A percentile compares a stretch with the other conserved stretches of the same genome.
Evolutionary conservation across 2,329 filamentous ascomycete genomes (phyloP).

Genomic region (Xylariaceae sp.): DNA sequence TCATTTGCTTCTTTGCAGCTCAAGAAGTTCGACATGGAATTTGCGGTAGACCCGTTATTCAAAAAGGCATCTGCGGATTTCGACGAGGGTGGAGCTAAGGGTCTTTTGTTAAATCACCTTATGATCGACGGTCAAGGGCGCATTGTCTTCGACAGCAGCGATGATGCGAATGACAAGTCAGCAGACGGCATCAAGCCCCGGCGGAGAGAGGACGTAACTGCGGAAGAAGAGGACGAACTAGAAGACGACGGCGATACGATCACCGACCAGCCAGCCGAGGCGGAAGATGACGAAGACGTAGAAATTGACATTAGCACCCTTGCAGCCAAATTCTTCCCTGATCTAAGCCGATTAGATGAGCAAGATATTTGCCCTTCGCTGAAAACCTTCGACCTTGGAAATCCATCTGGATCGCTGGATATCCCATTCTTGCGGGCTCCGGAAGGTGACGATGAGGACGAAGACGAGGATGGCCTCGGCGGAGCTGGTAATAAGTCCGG

Average conservation of each 20-base stretch:
- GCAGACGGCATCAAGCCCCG: slow-evolving; percentile 48
- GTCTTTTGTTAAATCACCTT: slow-evolving; percentile 92
- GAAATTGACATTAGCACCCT: slow-evolving; percentile 82
- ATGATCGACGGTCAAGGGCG: slow-evolving; percentile 90
- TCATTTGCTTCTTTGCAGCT: slow-evolving; percentile 88
- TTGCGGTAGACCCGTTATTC: slow-evolving; percentile 96
- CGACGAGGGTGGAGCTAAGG: slow-evolving; percentile 96
- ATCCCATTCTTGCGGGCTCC: slow-evolving; percentile 90
- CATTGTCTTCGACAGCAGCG: slow-evolving; percentile 98
- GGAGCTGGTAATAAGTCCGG: slow-evolving; percentile 73
- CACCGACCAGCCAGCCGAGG: slow-evolving; percentile 52
- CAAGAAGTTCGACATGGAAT: slow-evolving; percentile 98
- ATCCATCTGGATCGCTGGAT: slow-evolving; percentile 83
- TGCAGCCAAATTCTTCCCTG: slow-evolving; percentile 83
- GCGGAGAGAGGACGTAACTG: slow-evolving; percentile 45
- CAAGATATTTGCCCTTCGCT: slow-evolving; percentile 95
- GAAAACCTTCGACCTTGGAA: slow-evolving; percentile 90
- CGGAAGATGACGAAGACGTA: slow-evolving; percentile 61
- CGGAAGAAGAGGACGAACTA: slow-evolving; percentile 48
- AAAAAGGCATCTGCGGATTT: slow-evolving; percentile 99
- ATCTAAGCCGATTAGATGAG: slow-evolving; percentile 76
- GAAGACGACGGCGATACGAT: slow-evolving; percentile 47
- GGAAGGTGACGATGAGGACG: slow-evolving; percentile 77
- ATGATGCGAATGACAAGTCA: slow-evolving; percentile 71
- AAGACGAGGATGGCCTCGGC: slow-evolving; percentile 59